Evolutionary conservation across 2,329 filamentous ascomycete genomes (phyloP).

Genomic region (Myriosclerotinia scirpicola): DNA sequence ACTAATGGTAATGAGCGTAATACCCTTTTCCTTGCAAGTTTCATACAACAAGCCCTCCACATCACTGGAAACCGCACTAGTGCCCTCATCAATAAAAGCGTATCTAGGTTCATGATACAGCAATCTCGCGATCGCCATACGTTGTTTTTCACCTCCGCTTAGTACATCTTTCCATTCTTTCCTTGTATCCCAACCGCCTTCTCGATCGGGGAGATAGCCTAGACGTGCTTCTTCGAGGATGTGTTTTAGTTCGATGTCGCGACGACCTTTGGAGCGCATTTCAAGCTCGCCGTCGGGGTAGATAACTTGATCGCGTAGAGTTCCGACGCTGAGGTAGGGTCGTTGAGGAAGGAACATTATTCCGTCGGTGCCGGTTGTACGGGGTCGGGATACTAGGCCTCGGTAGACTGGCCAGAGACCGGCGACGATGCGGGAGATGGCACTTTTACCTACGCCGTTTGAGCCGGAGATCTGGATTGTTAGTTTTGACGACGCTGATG

Average conservation of each 20-base stretch:
- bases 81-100: slow-evolving; percentile 93
- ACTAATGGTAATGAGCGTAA: slow-evolving; percentile 94
- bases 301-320: slow-evolving; percentile 93
- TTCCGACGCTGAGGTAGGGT: slow-evolving; percentile 88
- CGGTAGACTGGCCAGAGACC: slow-evolving; percentile 96
- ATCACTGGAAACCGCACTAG: slow-evolving; percentile 88
- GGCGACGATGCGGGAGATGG: slow-evolving; percentile 82
- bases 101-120: slow-evolving; percentile 95
- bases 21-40: slow-evolving; percentile 86
- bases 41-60: slow-evolving; percentile 95
- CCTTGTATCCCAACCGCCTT: slow-evolving; percentile 93
- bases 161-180: slow-evolving; percentile 99
- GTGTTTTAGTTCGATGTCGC: slow-evolving; percentile 73
- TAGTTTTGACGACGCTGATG: slow-evolving; percentile 9
- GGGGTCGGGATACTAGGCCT: slow-evolving; percentile 84
- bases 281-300: slow-evolving; percentile 94
- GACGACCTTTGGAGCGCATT: slow-evolving; percentile 79
- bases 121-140: slow-evolving; percentile 85
- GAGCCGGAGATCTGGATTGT: slow-evolving; percentile 74
- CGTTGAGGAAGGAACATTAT: slow-evolving; percentile 98
- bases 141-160: slow-evolving; percentile 96
- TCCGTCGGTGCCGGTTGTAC: slow-evolving; percentile 76
- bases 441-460: slow-evolving; percentile 91
- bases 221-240: slow-evolving; percentile 82
- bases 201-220: slow-evolving; percentile 85